A percentile compares a stretch with the other conserved stretches of the same genome.
Conservation (phyloP, 192 early-diverging fungal species). For the Radiomyces spectabilis region DNA sequence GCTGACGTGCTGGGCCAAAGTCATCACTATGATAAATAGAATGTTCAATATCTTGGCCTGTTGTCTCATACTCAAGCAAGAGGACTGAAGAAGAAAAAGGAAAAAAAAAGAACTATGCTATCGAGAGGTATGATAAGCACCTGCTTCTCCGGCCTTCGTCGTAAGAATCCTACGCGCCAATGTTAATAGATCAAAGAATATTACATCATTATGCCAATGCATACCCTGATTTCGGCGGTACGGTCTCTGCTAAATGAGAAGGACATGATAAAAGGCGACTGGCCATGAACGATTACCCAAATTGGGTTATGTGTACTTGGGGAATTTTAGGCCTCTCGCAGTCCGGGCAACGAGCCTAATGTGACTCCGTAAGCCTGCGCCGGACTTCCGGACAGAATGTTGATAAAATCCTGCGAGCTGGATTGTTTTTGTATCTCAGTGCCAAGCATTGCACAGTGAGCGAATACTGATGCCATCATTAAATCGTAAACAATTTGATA, state of each 20-base stretch:
- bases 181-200: not conserved
- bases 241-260: conserved; percentile 1
- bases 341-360: no score
- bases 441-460: no score
- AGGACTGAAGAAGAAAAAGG: not conserved
- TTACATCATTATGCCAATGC: not conserved
- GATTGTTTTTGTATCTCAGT: no score
- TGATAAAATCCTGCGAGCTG: no score
- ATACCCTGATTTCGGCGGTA: conserved; percentile 1
- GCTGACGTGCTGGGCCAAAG: not conserved
- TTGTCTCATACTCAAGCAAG: not conserved
- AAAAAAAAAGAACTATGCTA: not conserved
- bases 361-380: no score
- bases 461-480: no score
- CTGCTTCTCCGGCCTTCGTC: not conserved
- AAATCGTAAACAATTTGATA: no score
- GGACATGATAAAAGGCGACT: not conserved
- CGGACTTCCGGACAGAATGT: no score
- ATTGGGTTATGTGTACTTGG: no score
- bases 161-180: not conserved
- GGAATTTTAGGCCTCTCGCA: no score
- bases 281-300: no score
- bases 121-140: not conserved
- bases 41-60: not conserved
- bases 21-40: not conserved